Percentiles rank a stretch among this genome's conserved stretches.
Evolutionary conservation across 768 basidiomycete genomes (phyloP).

Genomic region (Pleurotus citrinopileatus): DNA sequence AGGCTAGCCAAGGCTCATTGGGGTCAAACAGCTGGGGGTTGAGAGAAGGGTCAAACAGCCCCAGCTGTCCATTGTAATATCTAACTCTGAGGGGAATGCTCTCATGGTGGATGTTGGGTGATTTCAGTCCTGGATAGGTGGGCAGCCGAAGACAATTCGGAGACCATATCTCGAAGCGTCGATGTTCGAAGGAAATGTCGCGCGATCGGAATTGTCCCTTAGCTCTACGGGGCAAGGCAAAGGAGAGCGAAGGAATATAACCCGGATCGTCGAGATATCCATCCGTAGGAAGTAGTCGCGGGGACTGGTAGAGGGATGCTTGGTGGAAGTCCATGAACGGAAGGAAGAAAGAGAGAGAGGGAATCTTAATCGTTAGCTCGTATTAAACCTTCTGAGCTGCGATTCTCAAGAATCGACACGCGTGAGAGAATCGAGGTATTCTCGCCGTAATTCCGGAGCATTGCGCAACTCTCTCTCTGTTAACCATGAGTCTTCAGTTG

Average conservation of each 20-base stretch:
- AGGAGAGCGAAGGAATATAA: neutral
- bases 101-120: neutral
- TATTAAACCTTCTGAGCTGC: no score
- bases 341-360: neutral
- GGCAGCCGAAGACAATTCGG: neutral
- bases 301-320: neutral
- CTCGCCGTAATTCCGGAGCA: neutral
- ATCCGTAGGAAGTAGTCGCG: neutral
- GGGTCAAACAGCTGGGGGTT: neutral
- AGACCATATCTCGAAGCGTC: conserved; percentile 6
- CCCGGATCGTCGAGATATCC: conserved; percentile 4
- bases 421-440: neutral
- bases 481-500: conserved; percentile 4
- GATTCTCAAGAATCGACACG: no score
- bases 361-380: neutral
- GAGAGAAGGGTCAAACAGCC: neutral
- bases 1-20: neutral
- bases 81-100: neutral
- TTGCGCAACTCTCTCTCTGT: conserved; percentile 3
- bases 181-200: neutral
- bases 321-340: neutral
- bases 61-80: conserved; percentile 3
- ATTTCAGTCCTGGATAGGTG: neutral
- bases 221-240: neutral
- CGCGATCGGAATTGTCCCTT: neutral